Evolutionary conservation across 306 rosid genomes (phyloP).

Genomic region (Quercus mongolica): DNA sequence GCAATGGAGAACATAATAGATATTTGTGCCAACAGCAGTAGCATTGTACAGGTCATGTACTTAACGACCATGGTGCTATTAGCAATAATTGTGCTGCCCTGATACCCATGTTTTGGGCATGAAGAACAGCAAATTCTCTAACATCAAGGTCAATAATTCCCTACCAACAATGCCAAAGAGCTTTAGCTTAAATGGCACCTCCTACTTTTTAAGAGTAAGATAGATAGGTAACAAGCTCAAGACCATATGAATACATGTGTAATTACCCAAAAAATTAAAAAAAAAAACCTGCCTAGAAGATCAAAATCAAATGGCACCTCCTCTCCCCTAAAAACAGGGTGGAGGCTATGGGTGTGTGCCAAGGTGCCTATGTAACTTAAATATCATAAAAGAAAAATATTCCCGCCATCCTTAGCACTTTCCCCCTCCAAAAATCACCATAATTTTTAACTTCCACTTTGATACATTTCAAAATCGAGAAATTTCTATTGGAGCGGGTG

Average conservation of each 20-base stretch:
- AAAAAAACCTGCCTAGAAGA: no score
- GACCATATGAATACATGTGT: no score
- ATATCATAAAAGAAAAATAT: not conserved
- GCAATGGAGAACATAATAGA: not conserved
- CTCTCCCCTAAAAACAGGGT: no score
- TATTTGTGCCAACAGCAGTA: not conserved
- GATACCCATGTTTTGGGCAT: not conserved
- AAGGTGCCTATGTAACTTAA: no score
- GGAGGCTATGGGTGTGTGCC: no score
- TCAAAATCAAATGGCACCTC: no score
- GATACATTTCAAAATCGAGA: no score
- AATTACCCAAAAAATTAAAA: no score
- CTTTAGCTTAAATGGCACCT: not conserved
- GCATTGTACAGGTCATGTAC: not conserved
- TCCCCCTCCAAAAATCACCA: no score
- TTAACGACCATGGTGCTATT: not conserved
- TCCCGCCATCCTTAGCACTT: not conserved
- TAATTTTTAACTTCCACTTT: no score
- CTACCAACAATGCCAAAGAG: not conserved
- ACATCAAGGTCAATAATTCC: not conserved
- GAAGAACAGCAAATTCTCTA: not conserved
- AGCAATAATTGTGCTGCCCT: not conserved
- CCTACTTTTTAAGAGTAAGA: not conserved
- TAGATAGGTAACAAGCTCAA: no score
- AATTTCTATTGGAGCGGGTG: no score